Base-by-base conservation (phyloP, 306 rosid genomes). In the Cicer arietinum region DNA sequence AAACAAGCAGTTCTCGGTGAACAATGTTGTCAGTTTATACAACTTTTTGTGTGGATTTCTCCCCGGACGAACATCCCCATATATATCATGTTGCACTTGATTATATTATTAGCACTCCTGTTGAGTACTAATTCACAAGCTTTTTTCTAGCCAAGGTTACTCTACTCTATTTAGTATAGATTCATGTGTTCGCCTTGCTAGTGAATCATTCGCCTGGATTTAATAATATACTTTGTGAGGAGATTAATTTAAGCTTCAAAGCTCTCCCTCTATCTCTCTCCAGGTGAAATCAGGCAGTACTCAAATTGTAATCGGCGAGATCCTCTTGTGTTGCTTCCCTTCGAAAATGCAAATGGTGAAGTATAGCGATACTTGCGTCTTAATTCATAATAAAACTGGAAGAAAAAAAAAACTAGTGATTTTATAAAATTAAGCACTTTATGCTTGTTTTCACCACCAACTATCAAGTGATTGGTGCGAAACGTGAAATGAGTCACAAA, bases 1-100 rank as follows among this genome's bases (percentile, higher is more conserved):
- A 92, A 75, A 82, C 88, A 51, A 83, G 86, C 80, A 89, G 90
- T 77, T 65, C 90, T 25, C 79, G 85, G 61, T 91, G 90, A 94
- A 80, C 69, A 67, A 60, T 72, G 77, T 56, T 20, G 30, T 48
- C 50, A 13, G 47, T 79, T 80, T 47, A 57, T 58, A 41, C 72
- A 68, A 75, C 71, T 46, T 57, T 52, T 44, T 69, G 10, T 69
- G 71, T 70, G 78, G 68, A 43, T 53, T 76, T 71, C 45, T 1
- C 30, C 22, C 47, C 17, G 10, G 30, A 43, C 50, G 12, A 14
- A 56, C 48, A 35, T 76, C 52, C 1, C 39, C 47, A 14, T 13
- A 73, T 73, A 63, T 77, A 69, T 67, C 77, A 84, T 65, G 59
- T 67, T 68, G 80, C 74, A 68, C 78, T 73, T 68, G 7, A 47